Conservation (phyloP, 441 rosid species). For the Mallotus repandus region DNA sequence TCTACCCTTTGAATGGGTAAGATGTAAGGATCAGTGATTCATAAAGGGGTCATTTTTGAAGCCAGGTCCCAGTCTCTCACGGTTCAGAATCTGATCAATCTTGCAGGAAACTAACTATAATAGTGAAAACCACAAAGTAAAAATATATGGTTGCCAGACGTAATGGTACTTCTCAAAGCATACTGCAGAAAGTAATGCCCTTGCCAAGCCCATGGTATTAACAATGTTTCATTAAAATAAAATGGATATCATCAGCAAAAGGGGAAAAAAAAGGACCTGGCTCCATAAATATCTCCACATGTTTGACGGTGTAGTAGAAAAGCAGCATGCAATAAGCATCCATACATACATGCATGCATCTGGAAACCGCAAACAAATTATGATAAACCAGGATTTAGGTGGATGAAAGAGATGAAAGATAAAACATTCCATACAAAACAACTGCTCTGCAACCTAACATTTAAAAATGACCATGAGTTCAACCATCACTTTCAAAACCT, state of each 20-base stretch:
- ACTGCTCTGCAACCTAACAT: not conserved
- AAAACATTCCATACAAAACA: not conserved
- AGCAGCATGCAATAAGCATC: constrained; percentile 19
- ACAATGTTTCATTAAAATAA: not conserved
- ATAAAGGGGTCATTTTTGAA: not conserved
- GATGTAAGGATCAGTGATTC: not conserved
- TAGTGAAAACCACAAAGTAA: not conserved
- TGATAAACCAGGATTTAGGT: constrained; percentile 9
- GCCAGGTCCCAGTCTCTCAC: not conserved
- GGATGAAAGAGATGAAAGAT: not conserved
- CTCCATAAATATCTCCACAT: constrained; percentile 13
- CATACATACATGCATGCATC: constrained; percentile 15
- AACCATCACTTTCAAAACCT: not conserved
- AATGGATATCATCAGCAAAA: constrained; percentile 7
- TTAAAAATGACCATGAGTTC: not conserved
- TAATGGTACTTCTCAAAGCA: not conserved
- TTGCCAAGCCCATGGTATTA: not conserved
- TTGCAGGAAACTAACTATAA: not conserved
- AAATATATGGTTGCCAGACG: not conserved
- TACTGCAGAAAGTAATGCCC: not conserved
- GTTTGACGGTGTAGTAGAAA: constrained; percentile 12
- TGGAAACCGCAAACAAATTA: constrained; percentile 18
- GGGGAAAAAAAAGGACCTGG: constrained; percentile 16
- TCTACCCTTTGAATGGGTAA: not conserved
- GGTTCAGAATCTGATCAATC: not conserved